These are phyloP conservation scores for Mycena citricolor DNA, from an alignment of 1,284 basidiomycete genomes.

Conservation along the genomic window DNA sequence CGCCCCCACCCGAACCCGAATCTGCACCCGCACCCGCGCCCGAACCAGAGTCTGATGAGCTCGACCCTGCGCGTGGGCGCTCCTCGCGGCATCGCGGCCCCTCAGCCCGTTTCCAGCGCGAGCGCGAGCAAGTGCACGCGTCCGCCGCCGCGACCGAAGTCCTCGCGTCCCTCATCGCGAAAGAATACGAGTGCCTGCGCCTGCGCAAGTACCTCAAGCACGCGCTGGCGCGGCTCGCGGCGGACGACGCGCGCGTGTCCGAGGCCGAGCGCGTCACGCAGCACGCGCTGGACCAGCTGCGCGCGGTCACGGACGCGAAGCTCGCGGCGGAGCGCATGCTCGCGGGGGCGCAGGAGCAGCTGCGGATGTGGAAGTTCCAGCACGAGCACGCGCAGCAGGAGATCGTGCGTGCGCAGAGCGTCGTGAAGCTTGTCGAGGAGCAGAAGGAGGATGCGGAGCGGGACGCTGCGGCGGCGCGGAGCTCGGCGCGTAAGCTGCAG, in stretches of 20 bases:
- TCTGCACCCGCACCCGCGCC: too few species aligned
- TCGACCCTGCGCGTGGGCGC: too few species aligned
- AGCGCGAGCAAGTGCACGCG: slow-evolving; percentile 35
- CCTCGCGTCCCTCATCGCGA: slow-evolving; percentile 48
- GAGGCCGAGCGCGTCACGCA: slow-evolving; percentile 51
- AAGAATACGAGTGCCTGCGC: slow-evolving; percentile 54
- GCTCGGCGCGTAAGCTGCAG: slow-evolving; percentile 45
- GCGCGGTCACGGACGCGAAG: slow-evolving; percentile 51
- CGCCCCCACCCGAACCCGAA: too few species aligned
- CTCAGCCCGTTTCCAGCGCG: slow-evolving; percentile 17
- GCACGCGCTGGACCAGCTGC: slow-evolving; percentile 51
- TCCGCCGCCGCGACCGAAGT: slow-evolving; percentile 42
- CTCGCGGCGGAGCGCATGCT: slow-evolving; percentile 52
- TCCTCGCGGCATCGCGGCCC: slow-evolving; percentile 19
- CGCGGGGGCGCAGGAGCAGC: slow-evolving; percentile 48
- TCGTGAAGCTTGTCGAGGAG: slow-evolving; percentile 42
- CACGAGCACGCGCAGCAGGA: slow-evolving; percentile 63
- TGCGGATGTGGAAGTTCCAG: slow-evolving; percentile 62
- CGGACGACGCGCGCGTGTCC: slow-evolving; percentile 51
- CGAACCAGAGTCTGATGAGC: too few species aligned
- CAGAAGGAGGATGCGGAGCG: slow-evolving; percentile 53
- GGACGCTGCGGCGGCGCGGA: slow-evolving; percentile 44
- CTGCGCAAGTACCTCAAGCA: slow-evolving; percentile 52
- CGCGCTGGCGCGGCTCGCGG: slow-evolving; percentile 51
- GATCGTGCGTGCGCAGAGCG: slow-evolving; percentile 46